Evolutionary conservation across 2,329 filamentous ascomycete genomes (phyloP), one percentile per base, ranked within the genome.

Genomic region (Diaporthe vaccinii): DNA sequence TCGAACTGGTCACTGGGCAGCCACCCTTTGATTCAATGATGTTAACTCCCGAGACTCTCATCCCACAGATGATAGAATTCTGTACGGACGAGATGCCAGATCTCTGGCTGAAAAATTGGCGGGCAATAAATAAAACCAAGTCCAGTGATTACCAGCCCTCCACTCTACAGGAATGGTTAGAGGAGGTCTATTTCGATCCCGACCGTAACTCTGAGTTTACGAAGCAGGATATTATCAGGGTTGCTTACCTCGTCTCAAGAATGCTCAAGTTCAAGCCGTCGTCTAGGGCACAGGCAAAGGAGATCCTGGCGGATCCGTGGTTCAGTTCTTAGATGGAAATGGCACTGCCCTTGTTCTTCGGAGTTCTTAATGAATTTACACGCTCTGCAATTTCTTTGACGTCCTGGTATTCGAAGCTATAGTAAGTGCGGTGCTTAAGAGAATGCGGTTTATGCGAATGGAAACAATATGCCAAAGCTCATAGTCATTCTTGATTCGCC

Each of bases 281-380:
- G 36, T 39, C 36, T 5, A 39, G 36, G 36, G 36, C 59, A 5
- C 59, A 65, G 25, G 39, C 39, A 65, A 46, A 49, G 59, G 59
- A 65, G 41, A 49, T 65, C 25, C 41, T 65, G 17, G 59, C 17
- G 59, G 59, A 46, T 65, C 39, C 39, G 39, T 65, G 59, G 59
- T 65, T 65, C 39, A 44, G n/a, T 12, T 46, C 15, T 46, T 46
- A 46, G 44, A 22, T 22, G 44, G 44, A 46, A 22, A 22, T 22
- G 44, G 44, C 44, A 39, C 36, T 39, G 36, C 36, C 36, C 36
- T 39, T 39, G 36, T 12, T 39, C 3, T 39, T 39, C 36, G 3
- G 36, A 39, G 12, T 39, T 39, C 36, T 39, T 4, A 4, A 4
- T 15, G 36, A 39, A 39, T 15, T 39, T 39, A 39, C 12, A 39